Evolutionary conservation across 192 early-diverging fungal genomes (phyloP), one percentile per base, ranked within the genome.

Genomic region (Gonapodya prolifera): DNA sequence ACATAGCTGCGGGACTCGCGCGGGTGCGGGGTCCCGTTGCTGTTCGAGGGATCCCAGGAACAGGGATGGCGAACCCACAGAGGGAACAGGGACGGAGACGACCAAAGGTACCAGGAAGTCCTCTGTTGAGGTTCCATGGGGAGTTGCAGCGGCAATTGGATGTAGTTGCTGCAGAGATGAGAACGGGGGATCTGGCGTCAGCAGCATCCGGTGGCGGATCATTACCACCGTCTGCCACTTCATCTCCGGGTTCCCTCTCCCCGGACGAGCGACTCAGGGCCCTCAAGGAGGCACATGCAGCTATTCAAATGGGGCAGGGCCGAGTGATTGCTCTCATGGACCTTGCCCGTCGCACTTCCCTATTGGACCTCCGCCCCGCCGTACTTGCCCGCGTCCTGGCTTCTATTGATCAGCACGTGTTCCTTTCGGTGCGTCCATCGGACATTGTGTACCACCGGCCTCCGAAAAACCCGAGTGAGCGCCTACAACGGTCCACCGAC

Each of bases 401-500:
- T 18, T 2, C 32, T 8, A 89, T 92, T 34, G 92, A 94, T 45
- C 91, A 90, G 8, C 82, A 83, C 31, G 87, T 94, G 33, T 91
- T 94, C 70, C 75, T 84, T 35, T 82, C 87, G 75, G 90, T 94
- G 30, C 82, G 86, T 35, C 88, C 89, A 1, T 36, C 78, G 1
- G 86, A 91, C 30, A 77, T 94, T 1, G 35, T 91, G 17, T 76
- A 79, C 1, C 91, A 94, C 78, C 76, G 80, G 77, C 89, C 88
- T 0, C 83, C 91, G 0, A 85, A 88, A 30, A 80, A 83, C 30
- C 90, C 90, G 0, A 83, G 89, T 69, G 82, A 83, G n/a, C 82
- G 83, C 0, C 85, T 94, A 8, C 88, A 87, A 33, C 87, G 87
- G 0, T 87, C 85, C 17, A 88, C 92, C 18, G 92, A 93, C 75